These are phyloP conservation scores for Chaetomium cochliodes DNA, from an alignment of 495 filamentous ascomycete genomes.

Conservation along the genomic window DNA sequence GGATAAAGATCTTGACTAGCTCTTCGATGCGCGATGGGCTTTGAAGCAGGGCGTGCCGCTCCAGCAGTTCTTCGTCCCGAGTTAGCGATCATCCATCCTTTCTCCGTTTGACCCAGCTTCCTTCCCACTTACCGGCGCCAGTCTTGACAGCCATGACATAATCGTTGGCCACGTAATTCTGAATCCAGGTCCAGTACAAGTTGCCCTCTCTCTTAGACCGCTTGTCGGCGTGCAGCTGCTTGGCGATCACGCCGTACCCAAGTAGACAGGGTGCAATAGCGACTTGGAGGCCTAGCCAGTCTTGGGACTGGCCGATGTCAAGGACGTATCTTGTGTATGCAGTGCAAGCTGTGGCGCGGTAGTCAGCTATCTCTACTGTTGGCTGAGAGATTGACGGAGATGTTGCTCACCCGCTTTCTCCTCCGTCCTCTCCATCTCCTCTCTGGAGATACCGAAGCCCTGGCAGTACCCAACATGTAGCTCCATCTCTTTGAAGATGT, in stretches of 20 bases:
- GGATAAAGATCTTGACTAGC: constrained; percentile 76
- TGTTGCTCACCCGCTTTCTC: constrained; percentile 65
- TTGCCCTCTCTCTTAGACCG: constrained; percentile 63
- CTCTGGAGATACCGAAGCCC: constrained; percentile 72
- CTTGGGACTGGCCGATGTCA: constrained; percentile 81
- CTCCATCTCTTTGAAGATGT: constrained; percentile 75
- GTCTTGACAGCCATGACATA: constrained; percentile 66
- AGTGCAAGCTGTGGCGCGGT: constrained; percentile 56
- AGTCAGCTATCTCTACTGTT: constrained; percentile 9
- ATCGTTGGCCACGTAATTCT: constrained; percentile 79
- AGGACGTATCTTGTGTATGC: constrained; percentile 80
- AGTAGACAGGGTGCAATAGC: constrained; percentile 81
- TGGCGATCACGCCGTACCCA: constrained; percentile 78
- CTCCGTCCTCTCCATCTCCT: constrained; percentile 68
- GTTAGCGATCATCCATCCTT: constrained; percentile 18
- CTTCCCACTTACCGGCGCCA: constrained; percentile 59
- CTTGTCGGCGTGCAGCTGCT: constrained; percentile 58
- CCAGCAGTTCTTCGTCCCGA: constrained; percentile 59
- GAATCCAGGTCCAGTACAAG: constrained; percentile 85
- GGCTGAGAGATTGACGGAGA: background rate
- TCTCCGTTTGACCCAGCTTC: background rate
- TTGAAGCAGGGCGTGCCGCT: constrained; percentile 65
- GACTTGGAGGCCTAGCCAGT: constrained; percentile 80
- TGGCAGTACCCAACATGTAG: constrained; percentile 78
- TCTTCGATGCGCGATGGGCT: constrained; percentile 75